Evolutionary conservation across 1,284 basidiomycete species (phyloP), one percentile per base, ranked within the genome.

Genomic region (Irpex sp.): DNA sequence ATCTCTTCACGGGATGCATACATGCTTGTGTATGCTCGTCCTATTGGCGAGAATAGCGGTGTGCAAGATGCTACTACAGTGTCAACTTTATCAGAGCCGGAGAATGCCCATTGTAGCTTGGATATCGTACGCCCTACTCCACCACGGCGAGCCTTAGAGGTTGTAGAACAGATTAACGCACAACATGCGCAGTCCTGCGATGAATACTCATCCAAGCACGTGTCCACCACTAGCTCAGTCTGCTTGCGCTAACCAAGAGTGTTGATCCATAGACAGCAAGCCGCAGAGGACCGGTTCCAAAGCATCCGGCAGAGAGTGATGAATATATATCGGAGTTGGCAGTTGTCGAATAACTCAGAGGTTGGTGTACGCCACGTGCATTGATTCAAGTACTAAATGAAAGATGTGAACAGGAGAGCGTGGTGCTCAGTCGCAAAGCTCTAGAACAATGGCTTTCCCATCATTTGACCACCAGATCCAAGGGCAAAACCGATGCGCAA

Each of bases 11-110:
- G 85, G 73, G 93, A 96, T 68, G 93, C 93, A 26, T 97, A 97
- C 76, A 96, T 97, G 94, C 82, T 97, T 47, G 88, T 97, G 59
- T 97, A 97, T 75, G 83, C 85, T 49, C 84, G 85, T 7, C 73
- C 72, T 47, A 62, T 59, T 47, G 13, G 17, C 58, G 19, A 51
- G 19, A n/a, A 26, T 47, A 17, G 13, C 37, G 54, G 17, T 15
- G n/a, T n/a, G 40, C 57, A 21, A 21, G 40, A 17, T 2, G 13
- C 52, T 13, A 55, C 37, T 34, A 48, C 31, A 34, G 37, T 36
- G 15, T 9, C 26, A 36, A 8, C 34, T 56, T 2, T 3, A 31
- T 26, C 26, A 26, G 26, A 58, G 54, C 26, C 57, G 5, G 13
- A 34, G 37, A 7, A 19, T 17, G n/a, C 17, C 17, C 8, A 19